Evolutionary conservation across 176 grass and related monocot genomes (phyloP).

Genomic region (Ensete glaucum): DNA sequence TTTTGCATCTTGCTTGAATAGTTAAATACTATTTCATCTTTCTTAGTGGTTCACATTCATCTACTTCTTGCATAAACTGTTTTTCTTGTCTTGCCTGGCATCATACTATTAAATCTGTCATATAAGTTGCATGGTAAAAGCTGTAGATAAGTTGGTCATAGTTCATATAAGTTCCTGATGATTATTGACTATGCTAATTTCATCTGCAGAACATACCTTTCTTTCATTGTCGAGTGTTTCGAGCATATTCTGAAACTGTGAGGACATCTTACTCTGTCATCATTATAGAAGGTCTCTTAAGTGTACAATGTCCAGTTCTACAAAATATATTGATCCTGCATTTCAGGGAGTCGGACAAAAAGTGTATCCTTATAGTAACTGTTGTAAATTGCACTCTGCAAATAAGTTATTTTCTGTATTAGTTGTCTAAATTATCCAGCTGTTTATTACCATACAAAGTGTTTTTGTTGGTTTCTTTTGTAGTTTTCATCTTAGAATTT

Average conservation of each 20-base stretch:
- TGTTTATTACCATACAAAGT: background rate
- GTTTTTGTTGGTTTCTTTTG: background rate
- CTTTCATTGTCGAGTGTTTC: background rate
- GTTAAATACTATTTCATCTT: background rate
- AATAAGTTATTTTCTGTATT: background rate
- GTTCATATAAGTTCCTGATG: background rate
- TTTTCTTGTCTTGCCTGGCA: background rate
- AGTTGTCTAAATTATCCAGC: background rate
- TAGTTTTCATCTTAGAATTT: background rate
- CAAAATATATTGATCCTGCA: constrained; percentile 46
- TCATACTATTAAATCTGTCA: background rate
- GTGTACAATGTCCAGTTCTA: constrained; percentile 42
- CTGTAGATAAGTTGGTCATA: background rate
- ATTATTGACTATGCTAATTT: background rate
- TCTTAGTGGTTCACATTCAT: background rate
- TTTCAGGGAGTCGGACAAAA: constrained; percentile 66
- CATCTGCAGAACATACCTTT: background rate
- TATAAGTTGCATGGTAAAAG: background rate
- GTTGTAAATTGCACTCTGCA: background rate
- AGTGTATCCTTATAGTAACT: constrained; percentile 47
- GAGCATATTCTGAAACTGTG: background rate
- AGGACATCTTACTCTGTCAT: background rate
- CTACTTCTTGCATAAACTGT: background rate
- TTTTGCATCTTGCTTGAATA: no score
- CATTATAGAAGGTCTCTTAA: background rate